phyloP scores from a whole-genome alignment of 495 filamentous ascomycete genomes.

The Halenospora varia region DNA sequence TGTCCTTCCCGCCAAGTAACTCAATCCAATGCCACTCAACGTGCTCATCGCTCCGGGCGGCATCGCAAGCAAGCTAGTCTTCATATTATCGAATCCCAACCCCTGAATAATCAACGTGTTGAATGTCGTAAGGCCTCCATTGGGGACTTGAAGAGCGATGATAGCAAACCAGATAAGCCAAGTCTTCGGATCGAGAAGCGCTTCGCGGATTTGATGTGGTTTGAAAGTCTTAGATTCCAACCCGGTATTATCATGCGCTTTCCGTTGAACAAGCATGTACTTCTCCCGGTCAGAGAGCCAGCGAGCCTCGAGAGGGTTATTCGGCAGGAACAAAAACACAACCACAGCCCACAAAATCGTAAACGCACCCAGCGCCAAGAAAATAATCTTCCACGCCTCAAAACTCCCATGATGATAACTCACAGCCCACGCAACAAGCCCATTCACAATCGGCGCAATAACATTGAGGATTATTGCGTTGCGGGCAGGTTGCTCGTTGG shows the following conservation, averaged over 20 bases:
- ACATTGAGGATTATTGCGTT: conserved; percentile 49
- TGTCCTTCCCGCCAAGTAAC: background rate
- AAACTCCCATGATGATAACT: conserved; percentile 30
- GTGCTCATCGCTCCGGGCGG: conserved; percentile 5
- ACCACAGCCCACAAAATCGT: conserved; percentile 52
- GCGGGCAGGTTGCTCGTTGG: conserved; percentile 53
- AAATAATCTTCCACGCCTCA: conserved; percentile 43
- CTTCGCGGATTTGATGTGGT: conserved; percentile 52
- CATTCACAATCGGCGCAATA: conserved; percentile 26
- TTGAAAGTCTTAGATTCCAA: conserved; percentile 64
- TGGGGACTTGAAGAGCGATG: conserved; percentile 1
- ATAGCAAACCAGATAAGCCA: conserved; percentile 34
- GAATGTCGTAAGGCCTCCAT: conserved; percentile 45
- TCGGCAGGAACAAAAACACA: conserved; percentile 55
- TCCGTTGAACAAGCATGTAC: conserved; percentile 51
- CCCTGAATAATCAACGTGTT: conserved; percentile 57
- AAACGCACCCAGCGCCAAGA: conserved; percentile 58
- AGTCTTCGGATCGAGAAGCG: conserved; percentile 49
- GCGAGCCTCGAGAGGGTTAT: conserved; percentile 56
- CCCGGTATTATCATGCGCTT: conserved; percentile 58
- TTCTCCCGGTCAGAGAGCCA: conserved; percentile 53
- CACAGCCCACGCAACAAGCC: conserved; percentile 13
- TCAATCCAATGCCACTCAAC: background rate
- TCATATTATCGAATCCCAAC: conserved; percentile 52
- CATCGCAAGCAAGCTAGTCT: conserved; percentile 25